Conservation (phyloP, 768 basidiomycete genomes). For the Trametes gibbosa region DNA sequence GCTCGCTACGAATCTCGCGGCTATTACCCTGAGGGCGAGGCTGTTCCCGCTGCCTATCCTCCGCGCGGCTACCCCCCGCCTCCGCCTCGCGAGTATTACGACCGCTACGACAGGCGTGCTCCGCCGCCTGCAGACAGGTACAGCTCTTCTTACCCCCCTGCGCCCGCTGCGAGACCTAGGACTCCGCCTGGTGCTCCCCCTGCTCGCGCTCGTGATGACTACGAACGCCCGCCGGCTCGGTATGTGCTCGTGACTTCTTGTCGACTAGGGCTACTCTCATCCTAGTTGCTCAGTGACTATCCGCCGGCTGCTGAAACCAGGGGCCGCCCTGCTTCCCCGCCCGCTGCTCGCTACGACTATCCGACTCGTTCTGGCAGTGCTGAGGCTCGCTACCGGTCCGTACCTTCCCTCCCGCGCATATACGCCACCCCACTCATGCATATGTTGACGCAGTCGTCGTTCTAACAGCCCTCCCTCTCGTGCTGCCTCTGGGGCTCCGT, state of each 20-base stretch:
- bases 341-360: slow-evolving; percentile 37
- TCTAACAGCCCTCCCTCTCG: slow-evolving; percentile 68
- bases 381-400: slow-evolving; percentile 37
- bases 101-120: slow-evolving; percentile 53
- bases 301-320: slow-evolving; percentile 48
- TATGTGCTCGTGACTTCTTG: slow-evolving; percentile 31
- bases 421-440: neutral
- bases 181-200: slow-evolving; percentile 53
- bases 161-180: slow-evolving; percentile 46
- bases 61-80: slow-evolving; percentile 51
- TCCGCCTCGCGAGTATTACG: slow-evolving; percentile 44
- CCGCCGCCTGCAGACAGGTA: slow-evolving; percentile 43
- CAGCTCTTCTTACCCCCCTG: slow-evolving; percentile 41
- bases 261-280: neutral
- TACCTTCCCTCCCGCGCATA: neutral
- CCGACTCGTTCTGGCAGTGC: slow-evolving; percentile 44
- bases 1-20: slow-evolving; percentile 53
- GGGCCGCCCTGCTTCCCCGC: slow-evolving; percentile 50
- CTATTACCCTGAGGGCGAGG: slow-evolving; percentile 43
- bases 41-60: slow-evolving; percentile 43
- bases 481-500: slow-evolving; percentile 40
- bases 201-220: slow-evolving; percentile 61
- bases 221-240: slow-evolving; percentile 59
- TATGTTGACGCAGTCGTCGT: slow-evolving; percentile 49
- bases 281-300: slow-evolving; percentile 47